Base-by-base conservation (phyloP, 768 basidiomycete species). In the Agrocybe praecox region DNA sequence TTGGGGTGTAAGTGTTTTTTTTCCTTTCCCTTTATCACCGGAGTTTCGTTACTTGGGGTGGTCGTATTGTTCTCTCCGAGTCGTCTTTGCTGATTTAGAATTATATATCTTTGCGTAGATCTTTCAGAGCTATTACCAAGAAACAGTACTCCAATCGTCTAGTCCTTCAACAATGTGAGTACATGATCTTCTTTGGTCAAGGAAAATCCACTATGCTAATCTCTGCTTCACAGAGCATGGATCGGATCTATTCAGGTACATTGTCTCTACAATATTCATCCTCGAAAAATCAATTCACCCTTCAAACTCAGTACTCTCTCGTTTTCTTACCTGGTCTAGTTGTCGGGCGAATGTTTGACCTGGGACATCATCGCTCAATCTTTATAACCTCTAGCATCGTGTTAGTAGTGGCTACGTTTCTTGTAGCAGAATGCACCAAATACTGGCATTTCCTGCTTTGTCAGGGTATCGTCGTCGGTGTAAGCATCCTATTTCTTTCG, bases 401-500 rank as follows among this genome's bases (percentile, higher is more conserved):
- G 17, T 67, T 90, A 7, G 70, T 92, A 2, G 57, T 71, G 0
- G 77, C 82, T 26, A 87, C 85, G 0, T 83, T 92, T 62, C 74
- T 92, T n/a, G 74, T 80, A 6, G 88, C 88, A 0, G 76, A 92
- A 72, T 92, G 91, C 65, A 87, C 73, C 11, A 57, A 78, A 55
- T 92, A 86, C 63, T 92, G 90, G 91, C 88, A 92, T 6, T 88
- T 92, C 62, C 63, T 92, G 21, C 76, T 92, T 0, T 90, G 83
- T 40, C 36, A 40, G 36, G 36, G 36, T 12, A 6, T 40, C n/a
- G 36, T 40, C 36, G 36, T 40, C 36, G 36, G 36, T 6, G 36
- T 40, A 40, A 40, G 36, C 36, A 40, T 40, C 36, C 14, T 40
- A 12, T 40, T 40, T 49, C n/a, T 40, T n/a, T 40, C 14, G 36